Percentiles rank a stretch among this genome's conserved stretches.
Conservation (phyloP, 1,284 basidiomycete genomes). For the Moesziomyces antarcticus region DNA sequence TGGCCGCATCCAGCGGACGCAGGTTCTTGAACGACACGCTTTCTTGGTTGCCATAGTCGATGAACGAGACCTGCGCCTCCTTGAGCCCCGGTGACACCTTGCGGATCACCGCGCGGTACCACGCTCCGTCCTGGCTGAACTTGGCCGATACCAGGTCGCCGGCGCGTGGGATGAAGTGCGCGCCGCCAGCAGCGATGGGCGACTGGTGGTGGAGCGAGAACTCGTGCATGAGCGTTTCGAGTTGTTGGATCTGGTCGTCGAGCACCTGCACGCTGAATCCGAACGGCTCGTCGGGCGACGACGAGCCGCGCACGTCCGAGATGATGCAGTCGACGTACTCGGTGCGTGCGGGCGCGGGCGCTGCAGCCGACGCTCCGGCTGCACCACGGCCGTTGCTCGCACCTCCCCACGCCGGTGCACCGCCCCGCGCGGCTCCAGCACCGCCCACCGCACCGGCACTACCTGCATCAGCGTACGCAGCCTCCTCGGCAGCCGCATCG, state of each 20-base stretch:
- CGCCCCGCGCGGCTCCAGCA: constrained; percentile 5
- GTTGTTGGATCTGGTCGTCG: constrained; percentile 69
- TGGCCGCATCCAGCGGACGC: constrained; percentile 49
- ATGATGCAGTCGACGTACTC: constrained; percentile 91
- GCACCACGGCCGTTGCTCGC: constrained; percentile 15
- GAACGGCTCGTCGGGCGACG: constrained; percentile 77
- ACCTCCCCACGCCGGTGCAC: constrained; percentile 24
- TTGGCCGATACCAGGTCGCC: constrained; percentile 88
- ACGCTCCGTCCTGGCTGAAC: constrained; percentile 68
- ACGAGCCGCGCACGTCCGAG: constrained; percentile 78
- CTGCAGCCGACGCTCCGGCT: constrained; percentile 4
- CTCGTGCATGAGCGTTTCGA: constrained; percentile 93
- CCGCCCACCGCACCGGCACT: constrained; percentile 7
- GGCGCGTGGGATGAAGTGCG: constrained; percentile 76
- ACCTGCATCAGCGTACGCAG: constrained; percentile 11
- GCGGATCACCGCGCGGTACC: constrained; percentile 60
- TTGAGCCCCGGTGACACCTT: constrained; percentile 44
- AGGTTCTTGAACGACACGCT: constrained; percentile 47
- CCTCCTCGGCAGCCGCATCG: constrained; percentile 43
- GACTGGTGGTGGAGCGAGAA: constrained; percentile 73
- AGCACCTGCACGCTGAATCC: constrained; percentile 87
- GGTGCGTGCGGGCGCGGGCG: constrained; percentile 70
- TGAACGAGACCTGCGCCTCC: constrained; percentile 45
- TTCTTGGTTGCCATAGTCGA: constrained; percentile 62
- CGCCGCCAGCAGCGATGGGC: constrained; percentile 35